phyloP scores from a whole-genome alignment of 306 rosid species.

The Prosopis cineraria region DNA sequence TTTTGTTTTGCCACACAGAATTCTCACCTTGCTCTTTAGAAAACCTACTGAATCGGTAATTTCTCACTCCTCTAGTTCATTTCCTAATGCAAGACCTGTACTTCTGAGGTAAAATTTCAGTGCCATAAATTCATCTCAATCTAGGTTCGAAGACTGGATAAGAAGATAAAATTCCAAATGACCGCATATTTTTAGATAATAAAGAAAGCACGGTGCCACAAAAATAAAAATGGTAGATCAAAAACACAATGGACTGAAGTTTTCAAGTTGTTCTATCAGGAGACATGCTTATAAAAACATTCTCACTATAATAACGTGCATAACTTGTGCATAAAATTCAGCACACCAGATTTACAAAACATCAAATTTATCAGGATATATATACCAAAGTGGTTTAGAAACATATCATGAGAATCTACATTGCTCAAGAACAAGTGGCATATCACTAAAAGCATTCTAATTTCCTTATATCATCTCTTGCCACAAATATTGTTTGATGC shows the following conservation, averaged over 20 bases:
- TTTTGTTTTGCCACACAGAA: too few relatives aligned
- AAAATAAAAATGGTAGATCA: not conserved
- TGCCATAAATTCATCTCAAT: not conserved
- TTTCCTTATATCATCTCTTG: not conserved
- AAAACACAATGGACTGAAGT: not conserved
- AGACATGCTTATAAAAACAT: too few relatives aligned
- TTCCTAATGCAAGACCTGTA: not conserved
- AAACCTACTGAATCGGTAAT: not conserved
- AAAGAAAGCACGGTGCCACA: not conserved
- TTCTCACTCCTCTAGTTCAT: not conserved
- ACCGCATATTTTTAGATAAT: not conserved
- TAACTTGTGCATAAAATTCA: too few relatives aligned
- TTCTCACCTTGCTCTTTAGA: too few relatives aligned
- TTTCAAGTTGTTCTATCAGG: not conserved
- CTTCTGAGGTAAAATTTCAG: constrained; percentile 1
- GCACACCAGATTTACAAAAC: not conserved
- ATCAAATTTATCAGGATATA: not conserved
- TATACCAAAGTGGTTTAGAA: not conserved
- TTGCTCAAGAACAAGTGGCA: not conserved
- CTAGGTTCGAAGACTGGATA: not conserved
- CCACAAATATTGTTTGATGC: not conserved
- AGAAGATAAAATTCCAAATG: not conserved
- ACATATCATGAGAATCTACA: not conserved
- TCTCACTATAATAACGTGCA: too few relatives aligned
- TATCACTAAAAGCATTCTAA: not conserved